Percentiles rank a stretch among this genome's conserved stretches.
phyloP scores from a whole-genome alignment of 306 rosid genomes.

The Bauhinia variegata region DNA sequence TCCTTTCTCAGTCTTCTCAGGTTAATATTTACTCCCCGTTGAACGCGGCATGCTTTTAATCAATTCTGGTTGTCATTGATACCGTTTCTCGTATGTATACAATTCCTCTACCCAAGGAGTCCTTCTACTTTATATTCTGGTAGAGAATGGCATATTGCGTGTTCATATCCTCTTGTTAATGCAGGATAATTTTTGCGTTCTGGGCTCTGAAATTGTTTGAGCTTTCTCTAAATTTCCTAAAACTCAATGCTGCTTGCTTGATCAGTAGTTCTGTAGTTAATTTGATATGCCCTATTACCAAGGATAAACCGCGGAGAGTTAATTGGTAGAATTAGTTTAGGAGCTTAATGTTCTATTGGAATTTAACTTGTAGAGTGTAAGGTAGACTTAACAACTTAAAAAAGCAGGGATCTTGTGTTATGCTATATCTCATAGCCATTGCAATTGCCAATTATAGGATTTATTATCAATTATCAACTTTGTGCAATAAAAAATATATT shows the following conservation, averaged over 20 bases:
- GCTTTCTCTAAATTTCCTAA: not conserved
- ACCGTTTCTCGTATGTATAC: not conserved
- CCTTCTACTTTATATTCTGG: not conserved
- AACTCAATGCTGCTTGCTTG: slow-evolving; percentile 7
- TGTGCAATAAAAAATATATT: no score
- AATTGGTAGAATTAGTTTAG: no score
- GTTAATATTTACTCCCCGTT: slow-evolving; percentile 59
- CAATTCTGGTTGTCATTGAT: not conserved
- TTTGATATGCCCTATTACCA: no score
- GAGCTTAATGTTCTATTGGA: no score
- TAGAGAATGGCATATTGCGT: not conserved
- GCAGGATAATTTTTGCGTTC: not conserved
- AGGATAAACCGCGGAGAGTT: no score
- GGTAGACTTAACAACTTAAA: no score
- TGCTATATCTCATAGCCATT: no score
- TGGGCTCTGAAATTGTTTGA: not conserved
- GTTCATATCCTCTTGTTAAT: not conserved
- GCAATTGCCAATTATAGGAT: slow-evolving; percentile 1
- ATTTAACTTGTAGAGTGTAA: no score
- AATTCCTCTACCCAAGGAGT: not conserved
- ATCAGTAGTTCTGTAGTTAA: not conserved
- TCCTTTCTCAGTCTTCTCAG: slow-evolving; percentile 90
- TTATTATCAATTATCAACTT: no score
- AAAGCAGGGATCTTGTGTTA: no score
- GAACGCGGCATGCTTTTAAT: slow-evolving; percentile 22